Percentiles rank a stretch among this genome's conserved stretches.
Evolutionary conservation across 768 basidiomycete genomes (phyloP).

Genomic region (Sarcomyxa edulis): DNA sequence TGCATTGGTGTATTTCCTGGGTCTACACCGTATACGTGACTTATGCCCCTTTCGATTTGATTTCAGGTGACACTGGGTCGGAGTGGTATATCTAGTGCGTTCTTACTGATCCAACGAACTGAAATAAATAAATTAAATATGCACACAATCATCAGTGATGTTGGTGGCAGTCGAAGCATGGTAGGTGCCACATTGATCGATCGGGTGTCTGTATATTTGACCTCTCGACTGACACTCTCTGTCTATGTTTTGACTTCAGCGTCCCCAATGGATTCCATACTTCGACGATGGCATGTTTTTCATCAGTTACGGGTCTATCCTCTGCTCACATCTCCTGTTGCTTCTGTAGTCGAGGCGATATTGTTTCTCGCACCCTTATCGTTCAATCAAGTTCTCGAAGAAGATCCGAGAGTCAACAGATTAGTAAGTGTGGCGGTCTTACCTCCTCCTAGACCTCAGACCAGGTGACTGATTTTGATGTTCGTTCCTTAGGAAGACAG

Average conservation of each 20-base stretch:
- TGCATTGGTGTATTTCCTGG: no score
- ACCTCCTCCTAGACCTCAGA: no score
- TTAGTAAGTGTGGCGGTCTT: slow-evolving; percentile 32
- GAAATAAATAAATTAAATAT: no score
- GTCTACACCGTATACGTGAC: background rate
- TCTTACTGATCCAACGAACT: no score
- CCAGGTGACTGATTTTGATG: no score
- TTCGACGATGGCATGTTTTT: slow-evolving; percentile 57
- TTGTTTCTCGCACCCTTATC: slow-evolving; percentile 78
- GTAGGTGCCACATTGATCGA: no score
- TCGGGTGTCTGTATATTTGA: background rate
- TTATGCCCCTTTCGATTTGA: slow-evolving; percentile 1
- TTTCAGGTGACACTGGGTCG: slow-evolving; percentile 30
- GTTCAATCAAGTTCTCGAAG: slow-evolving; percentile 70
- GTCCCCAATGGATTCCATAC: slow-evolving; percentile 69
- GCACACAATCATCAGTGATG: no score
- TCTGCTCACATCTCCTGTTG: background rate
- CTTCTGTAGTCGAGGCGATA: slow-evolving; percentile 58
- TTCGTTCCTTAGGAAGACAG: slow-evolving; percentile 55
- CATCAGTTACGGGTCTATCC: background rate
- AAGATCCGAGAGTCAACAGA: slow-evolving; percentile 60
- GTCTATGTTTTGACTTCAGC: no score
- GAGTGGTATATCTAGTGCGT: slow-evolving; percentile 70
- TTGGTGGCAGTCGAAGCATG: slow-evolving; percentile 57
- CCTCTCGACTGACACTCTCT: slow-evolving; percentile 3